Evolutionary conservation across 179 eudicot species (phyloP), one percentile per base, ranked within the genome.

Genomic region (Nepenthes alata): DNA sequence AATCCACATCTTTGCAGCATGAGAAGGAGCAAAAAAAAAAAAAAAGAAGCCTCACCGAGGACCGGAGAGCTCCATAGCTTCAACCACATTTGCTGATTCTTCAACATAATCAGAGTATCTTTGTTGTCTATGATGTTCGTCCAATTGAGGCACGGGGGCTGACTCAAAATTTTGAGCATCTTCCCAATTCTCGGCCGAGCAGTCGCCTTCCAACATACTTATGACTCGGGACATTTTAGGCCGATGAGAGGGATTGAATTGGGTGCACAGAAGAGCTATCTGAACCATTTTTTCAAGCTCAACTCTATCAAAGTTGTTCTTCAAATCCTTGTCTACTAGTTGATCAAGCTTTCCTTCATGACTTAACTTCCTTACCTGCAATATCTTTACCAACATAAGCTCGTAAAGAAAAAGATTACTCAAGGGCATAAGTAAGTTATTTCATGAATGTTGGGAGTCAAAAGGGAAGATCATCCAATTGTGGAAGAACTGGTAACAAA

Each of bases 51-150:
- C 56, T 83, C 69, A 89, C 60, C 96, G 73, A 10, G 95, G 95
- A 35, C 95, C 96, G 11, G 96, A 86, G 47, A 89, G 90, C 65
- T 86, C 95, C 77, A 86, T 89, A 34, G 88, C 94, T 75, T 89
- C 96, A 38, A 82, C 72, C 38, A 81, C 83, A 2, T 86, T 79
- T 11, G 91, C 86, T 9, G 96, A 86, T 35, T 86, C 96, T 63
- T 89, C 96, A n/a, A 89, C 79, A 67, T 61, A 86, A 73, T 89
- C 96, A 2, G 88, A 77, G 66, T 89, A 89, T 57, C 85, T 77
- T 60, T 77, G 80, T 60, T 77, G 80, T 60, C 75, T 70, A 14
- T 68, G 77, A 57, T 66, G 65, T 64, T 83, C 89, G 36, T 65
- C 67, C 8, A 83, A 67, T 25, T 77, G 70, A 3, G 78, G 63